These are phyloP conservation scores for Amesomyces nigricolor DNA, from an alignment of 2,329 filamentous ascomycete species.

Conservation along the genomic window DNA sequence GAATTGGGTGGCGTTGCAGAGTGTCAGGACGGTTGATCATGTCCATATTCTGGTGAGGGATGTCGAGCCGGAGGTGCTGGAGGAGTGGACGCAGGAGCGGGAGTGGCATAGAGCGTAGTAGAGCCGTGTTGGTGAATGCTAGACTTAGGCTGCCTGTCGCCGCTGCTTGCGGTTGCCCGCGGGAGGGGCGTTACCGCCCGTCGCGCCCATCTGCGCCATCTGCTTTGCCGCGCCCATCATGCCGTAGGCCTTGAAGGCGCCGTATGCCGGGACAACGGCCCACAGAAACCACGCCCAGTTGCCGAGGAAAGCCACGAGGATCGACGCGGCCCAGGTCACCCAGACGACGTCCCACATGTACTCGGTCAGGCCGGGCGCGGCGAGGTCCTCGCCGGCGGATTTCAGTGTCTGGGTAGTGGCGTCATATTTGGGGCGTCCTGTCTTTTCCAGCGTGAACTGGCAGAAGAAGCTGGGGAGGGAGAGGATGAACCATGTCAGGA, in stretches of 20 bases:
- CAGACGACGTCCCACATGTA: constrained; percentile 98
- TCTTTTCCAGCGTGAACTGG: constrained; percentile 78
- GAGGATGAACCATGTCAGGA: constrained; percentile 64
- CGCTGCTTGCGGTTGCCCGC: constrained; percentile 50
- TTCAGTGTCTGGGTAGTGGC: constrained; percentile 60
- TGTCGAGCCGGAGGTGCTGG: constrained; percentile 46
- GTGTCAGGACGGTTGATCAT: constrained; percentile 80
- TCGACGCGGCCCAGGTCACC: constrained; percentile 78
- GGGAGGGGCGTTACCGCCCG: constrained; percentile 33
- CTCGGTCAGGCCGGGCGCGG: constrained; percentile 82
- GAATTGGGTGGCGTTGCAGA: constrained; percentile 87
- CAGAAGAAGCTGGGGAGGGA: constrained; percentile 70
- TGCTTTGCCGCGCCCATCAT: constrained; percentile 50
- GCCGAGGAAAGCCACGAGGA: constrained; percentile 69
- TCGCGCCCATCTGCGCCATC: constrained; percentile 41
- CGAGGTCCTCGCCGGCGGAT: constrained; percentile 79
- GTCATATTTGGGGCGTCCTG: constrained; percentile 72
- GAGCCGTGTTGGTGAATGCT: constrained; percentile 16
- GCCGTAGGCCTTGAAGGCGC: constrained; percentile 48
- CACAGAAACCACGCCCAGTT: constrained; percentile 65
- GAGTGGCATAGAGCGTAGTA: constrained; percentile 32
- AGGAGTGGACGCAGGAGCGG: constrained; percentile 48
- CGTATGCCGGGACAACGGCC: constrained; percentile 51
- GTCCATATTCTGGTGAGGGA: constrained; percentile 69
- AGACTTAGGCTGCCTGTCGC: constrained; percentile 39